Evolutionary conservation across 208 protist genomes (phyloP).

Genomic region (Crithidia thermophila): DNA sequence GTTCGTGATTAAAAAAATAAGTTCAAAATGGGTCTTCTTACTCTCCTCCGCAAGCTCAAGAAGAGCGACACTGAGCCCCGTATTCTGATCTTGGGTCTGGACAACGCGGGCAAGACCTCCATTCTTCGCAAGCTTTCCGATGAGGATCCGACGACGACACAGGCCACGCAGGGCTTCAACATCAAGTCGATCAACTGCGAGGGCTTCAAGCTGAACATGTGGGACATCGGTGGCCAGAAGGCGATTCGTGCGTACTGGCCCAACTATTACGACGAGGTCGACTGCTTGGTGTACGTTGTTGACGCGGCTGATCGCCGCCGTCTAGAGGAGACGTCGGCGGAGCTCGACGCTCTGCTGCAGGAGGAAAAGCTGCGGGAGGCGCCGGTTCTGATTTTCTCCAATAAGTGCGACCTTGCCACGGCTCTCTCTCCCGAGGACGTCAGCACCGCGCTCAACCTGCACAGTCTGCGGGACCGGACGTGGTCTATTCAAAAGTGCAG

Average conservation of each 20-base stretch:
- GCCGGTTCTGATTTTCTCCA: conserved; percentile 97
- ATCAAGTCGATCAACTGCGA: conserved; percentile 97
- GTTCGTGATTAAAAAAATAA: conserved; percentile 4
- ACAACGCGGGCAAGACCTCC: conserved; percentile 99
- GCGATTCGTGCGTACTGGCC: conserved; percentile 98
- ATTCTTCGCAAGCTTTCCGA: conserved; percentile 96
- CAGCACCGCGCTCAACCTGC: conserved; percentile 82
- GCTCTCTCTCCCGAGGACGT: conserved; percentile 86
- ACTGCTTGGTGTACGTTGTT: conserved; percentile 97
- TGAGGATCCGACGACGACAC: conserved; percentile 96
- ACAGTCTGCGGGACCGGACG: conserved; percentile 87
- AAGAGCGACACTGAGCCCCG: conserved; percentile 94
- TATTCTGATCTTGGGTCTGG: conserved; percentile 97
- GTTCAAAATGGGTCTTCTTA: conserved; percentile 95
- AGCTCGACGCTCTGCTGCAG: conserved; percentile 94
- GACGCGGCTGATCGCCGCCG: conserved; percentile 94
- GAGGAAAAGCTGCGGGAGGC: conserved; percentile 95
- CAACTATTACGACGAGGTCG: conserved; percentile 98
- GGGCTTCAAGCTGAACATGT: conserved; percentile 98
- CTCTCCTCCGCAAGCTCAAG: conserved; percentile 93
- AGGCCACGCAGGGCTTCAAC: conserved; percentile 98
- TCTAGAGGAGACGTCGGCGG: conserved; percentile 93
- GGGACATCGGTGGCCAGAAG: conserved; percentile 98
- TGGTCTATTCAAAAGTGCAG: conserved; percentile 94
- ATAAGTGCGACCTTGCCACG: conserved; percentile 97